phyloP scores from a whole-genome alignment of 352 stramenopile genomes.

The Pythium sukuiense region DNA sequence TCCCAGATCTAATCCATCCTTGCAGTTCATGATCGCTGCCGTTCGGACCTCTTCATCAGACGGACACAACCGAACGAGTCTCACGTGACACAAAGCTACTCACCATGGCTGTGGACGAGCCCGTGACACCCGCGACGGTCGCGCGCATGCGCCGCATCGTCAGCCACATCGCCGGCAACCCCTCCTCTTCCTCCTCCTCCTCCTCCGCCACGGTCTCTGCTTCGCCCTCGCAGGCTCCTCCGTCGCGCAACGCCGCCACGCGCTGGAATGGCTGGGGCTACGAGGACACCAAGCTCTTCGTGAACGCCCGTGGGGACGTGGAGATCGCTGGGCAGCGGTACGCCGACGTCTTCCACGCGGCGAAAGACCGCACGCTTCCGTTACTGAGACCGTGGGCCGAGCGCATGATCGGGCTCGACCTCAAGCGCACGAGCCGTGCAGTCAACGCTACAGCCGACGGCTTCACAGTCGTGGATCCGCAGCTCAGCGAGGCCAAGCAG shows the following conservation, averaged over 20 bases:
- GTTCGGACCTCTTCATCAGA: background rate
- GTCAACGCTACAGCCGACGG: conserved; percentile 34
- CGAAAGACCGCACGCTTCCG: conserved; percentile 47
- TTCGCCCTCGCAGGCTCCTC: conserved; percentile 9
- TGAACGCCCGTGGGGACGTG: conserved; percentile 54
- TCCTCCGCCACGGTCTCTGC: conserved; percentile 1
- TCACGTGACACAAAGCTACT: background rate
- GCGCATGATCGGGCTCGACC: conserved; percentile 50
- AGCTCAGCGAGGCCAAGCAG: conserved; percentile 14
- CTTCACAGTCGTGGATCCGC: conserved; percentile 27
- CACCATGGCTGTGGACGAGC: conserved; percentile 10
- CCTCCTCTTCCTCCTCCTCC: background rate
- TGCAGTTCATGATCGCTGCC: background rate
- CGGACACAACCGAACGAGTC: background rate
- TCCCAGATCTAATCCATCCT: background rate
- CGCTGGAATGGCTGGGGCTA: conserved; percentile 80
- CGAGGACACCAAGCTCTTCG: conserved; percentile 65
- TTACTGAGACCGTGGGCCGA: conserved; percentile 59
- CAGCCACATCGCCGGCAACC: conserved; percentile 33
- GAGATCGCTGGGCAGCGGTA: conserved; percentile 67
- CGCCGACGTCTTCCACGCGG: conserved; percentile 51
- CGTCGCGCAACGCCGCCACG: conserved; percentile 29
- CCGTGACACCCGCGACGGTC: conserved; percentile 30
- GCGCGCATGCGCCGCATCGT: conserved; percentile 57
- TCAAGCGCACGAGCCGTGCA: conserved; percentile 36